Percentiles rank a stretch among this genome's conserved stretches.
These are phyloP conservation scores for Eucalyptus pauciflora DNA, from an alignment of 345 rosid genomes.

Conservation along the genomic window DNA sequence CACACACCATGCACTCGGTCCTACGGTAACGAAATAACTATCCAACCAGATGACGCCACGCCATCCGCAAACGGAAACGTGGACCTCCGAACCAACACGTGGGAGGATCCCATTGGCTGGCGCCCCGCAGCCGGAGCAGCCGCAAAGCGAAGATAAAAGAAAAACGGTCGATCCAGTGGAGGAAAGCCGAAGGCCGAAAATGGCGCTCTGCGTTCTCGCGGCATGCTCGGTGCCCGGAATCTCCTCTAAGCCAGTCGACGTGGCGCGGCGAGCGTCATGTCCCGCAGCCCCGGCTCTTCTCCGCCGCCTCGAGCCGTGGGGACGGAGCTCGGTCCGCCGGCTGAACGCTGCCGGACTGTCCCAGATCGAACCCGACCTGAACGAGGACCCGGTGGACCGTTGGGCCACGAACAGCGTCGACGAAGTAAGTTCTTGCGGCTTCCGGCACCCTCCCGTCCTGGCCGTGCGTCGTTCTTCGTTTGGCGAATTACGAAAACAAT, in stretches of 20 bases:
- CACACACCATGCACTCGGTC: neutral
- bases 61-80: neutral
- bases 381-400: constrained; percentile 72
- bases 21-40: neutral
- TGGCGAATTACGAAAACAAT: fast-evolving
- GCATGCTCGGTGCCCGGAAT: constrained; percentile 34
- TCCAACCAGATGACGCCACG: neutral
- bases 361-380: constrained; percentile 76
- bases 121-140: neutral
- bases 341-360: constrained; percentile 44
- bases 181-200: constrained; percentile 4
- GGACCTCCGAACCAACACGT: neutral
- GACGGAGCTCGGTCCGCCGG: neutral
- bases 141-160: neutral
- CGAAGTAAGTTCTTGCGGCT: constrained; percentile 15
- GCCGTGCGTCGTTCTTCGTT: neutral
- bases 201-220: constrained; percentile 37
- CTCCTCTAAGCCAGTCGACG: neutral
- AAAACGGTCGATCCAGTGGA: neutral
- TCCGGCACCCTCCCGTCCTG: neutral
- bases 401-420: constrained; percentile 52
- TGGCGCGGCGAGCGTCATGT: neutral
- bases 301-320: neutral
- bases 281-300: neutral
- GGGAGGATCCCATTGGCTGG: neutral